Conservation (phyloP, 116 monocot genomes). For the Iris pallida region DNA sequence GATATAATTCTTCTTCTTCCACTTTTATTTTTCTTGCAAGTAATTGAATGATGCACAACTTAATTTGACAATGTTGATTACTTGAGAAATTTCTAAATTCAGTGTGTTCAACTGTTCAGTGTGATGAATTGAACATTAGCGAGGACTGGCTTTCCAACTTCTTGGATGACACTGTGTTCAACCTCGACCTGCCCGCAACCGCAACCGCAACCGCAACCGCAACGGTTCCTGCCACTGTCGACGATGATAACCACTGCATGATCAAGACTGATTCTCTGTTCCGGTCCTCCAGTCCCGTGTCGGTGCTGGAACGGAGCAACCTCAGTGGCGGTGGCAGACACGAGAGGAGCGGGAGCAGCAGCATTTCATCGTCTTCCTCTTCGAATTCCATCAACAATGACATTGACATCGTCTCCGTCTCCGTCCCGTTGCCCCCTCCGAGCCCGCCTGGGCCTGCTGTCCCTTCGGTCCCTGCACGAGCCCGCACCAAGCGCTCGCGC, state of each 20-base stretch:
- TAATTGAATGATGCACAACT: not conserved
- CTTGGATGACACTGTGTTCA: conserved; percentile 36
- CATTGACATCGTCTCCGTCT: not conserved
- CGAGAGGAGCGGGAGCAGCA: not conserved
- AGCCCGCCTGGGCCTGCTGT: not conserved
- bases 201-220: not conserved
- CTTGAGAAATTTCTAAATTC: not conserved
- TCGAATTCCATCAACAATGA: not conserved
- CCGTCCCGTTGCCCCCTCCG: not conserved
- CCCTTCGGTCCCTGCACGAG: conserved; percentile 24
- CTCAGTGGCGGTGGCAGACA: not conserved
- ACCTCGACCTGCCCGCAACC: not conserved
- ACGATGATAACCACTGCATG: not conserved
- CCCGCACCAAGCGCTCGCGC: conserved; percentile 40
- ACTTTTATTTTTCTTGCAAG: not conserved
- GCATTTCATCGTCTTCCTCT: conserved; percentile 26
- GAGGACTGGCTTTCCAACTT: conserved; percentile 62
- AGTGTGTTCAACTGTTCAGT: conserved; percentile 20
- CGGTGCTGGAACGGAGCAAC: conserved; percentile 39
- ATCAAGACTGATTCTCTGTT: conserved; percentile 19
- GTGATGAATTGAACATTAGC: conserved; percentile 37
- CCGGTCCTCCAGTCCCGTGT: conserved; percentile 47
- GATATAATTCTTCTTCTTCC: too few relatives aligned
- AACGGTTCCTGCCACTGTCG: not conserved
- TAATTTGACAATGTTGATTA: too few relatives aligned